Base-by-base conservation (phyloP, 768 basidiomycete genomes). In the Obba rivulosa region DNA sequence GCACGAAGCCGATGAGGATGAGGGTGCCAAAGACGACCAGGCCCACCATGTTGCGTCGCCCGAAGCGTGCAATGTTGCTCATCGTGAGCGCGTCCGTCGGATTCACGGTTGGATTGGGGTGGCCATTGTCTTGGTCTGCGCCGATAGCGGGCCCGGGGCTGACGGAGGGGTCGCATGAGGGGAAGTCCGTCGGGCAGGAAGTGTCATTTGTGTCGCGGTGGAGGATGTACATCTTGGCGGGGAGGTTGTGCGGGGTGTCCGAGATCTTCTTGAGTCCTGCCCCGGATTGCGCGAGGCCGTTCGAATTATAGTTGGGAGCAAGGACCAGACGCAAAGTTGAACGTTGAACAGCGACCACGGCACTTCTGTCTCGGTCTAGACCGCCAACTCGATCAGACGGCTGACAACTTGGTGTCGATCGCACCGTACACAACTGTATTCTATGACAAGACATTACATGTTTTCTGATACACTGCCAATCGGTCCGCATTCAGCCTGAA, bases 1-100 rank as follows among this genome's bases (percentile, higher is more conserved):
- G 62, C 17, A 41, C 47, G 54, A 57, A 39, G 8, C 50, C 61
- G 43, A 62, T 51, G 45, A 58, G 35, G 49, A 56, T 55, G 48
- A 65, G 48, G 10, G 55, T 41, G 20, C 50, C 59, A 48, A 65
- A 47, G 46, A 59, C 48, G 57, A 62, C 50, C 45, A 65, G 46
- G 43, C 60, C 57, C 39, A 60, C 46, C 44, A 60, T 55, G 57
- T 62, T 61, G 48, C 50, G 50, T 28, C 50, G 51, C 13, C 38
- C 51, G 50, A 60, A 34, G 16, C 17, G 23, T 23, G 49, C 36
- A 24, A 35, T 38, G 38, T 34, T 37, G 23, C 50, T 41, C 36
- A 49, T 43, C 24, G 38, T 13, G 54, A 48, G 51, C 13, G 42
- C 24, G 31, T 21, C 21, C 23, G 7, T 18, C 21, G 10, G 14